Evolutionary conservation across 257 asterid genomes (phyloP).

Genomic region (Plectranthus barbatus): DNA sequence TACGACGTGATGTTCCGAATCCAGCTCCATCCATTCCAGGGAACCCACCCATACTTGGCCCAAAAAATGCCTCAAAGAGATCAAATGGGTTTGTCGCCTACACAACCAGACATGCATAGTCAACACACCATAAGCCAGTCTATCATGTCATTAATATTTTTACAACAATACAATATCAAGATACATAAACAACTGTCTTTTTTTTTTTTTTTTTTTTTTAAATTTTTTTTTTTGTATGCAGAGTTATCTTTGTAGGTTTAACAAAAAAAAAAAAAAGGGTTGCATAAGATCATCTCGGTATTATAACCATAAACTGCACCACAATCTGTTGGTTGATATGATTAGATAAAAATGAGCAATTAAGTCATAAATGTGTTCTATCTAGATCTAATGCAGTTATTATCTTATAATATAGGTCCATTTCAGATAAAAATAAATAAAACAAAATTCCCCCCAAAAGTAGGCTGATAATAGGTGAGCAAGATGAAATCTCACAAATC

Average conservation of each 20-base stretch:
- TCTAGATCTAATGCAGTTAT: not conserved
- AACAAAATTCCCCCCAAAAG: not conserved
- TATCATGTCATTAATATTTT: not conserved
- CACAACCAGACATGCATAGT: conserved; percentile 16
- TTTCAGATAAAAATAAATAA: not conserved
- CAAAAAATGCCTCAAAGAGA: conserved; percentile 95
- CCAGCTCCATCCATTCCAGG: conserved; percentile 77
- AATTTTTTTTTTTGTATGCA: too few relatives aligned
- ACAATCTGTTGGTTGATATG: not conserved
- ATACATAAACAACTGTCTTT: too few relatives aligned
- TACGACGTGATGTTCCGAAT: conserved; percentile 76
- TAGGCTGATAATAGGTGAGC: not conserved
- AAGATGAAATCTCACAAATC: not conserved
- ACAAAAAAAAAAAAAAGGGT: not conserved
- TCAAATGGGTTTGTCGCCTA: conserved; percentile 91
- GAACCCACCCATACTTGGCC: conserved; percentile 83
- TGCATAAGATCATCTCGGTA: not conserved
- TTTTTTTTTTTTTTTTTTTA: too few relatives aligned
- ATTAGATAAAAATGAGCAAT: not conserved
- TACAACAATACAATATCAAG: conserved; percentile 5
- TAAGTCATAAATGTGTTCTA: not conserved
- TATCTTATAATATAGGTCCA: not conserved
- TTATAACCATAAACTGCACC: conserved; percentile 7
- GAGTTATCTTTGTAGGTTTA: not conserved
- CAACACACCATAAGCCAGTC: conserved; percentile 7